These are phyloP conservation scores for Knufia fluminis DNA, from an alignment of 2,329 filamentous ascomycete genomes.

Conservation along the genomic window DNA sequence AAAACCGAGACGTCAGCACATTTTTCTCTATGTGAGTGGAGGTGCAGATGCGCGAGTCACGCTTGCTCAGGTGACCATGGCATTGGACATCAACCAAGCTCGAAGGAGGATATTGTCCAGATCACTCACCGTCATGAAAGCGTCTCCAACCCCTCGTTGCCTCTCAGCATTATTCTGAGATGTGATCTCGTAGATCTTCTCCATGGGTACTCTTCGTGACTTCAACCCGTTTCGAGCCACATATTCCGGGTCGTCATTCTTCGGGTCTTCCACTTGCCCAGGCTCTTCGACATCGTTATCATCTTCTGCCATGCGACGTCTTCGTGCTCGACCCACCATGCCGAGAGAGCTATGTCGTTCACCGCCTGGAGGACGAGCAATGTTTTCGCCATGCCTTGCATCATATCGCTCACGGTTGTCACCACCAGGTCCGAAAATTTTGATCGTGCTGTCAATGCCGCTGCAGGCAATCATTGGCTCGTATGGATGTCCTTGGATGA, in stretches of 20 bases:
- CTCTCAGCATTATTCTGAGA: constrained; percentile 53
- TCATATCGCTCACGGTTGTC: constrained; percentile 49
- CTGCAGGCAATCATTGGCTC: constrained; percentile 58
- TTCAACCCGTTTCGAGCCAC: constrained; percentile 40
- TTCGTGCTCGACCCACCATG: constrained; percentile 21
- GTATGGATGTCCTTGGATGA: constrained; percentile 58
- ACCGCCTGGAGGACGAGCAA: constrained; percentile 41
- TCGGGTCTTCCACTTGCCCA: constrained; percentile 16
- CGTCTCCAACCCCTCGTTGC: constrained; percentile 48
- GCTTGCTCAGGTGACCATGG: constrained; percentile 11
- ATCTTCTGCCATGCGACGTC: constrained; percentile 11
- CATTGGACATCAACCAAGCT: constrained; percentile 19
- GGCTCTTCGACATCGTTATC: constrained; percentile 10
- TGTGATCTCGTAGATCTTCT: constrained; percentile 52
- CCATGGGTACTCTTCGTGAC: constrained; percentile 47
- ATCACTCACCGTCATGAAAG: constrained; percentile 45
- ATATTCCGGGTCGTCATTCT: constrained; percentile 22
- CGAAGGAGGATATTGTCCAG: constrained; percentile 21
- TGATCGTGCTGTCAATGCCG: constrained; percentile 60
- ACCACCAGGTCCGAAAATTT: constrained; percentile 50
- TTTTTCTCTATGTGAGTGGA: neutral
- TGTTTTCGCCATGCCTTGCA: constrained; percentile 49
- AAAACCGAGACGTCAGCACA: constrained; percentile 10
- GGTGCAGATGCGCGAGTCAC: neutral
- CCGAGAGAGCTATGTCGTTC: constrained; percentile 29